phyloP scores from a whole-genome alignment of 768 basidiomycete genomes.

The Rubroboletus pulcherrimus region DNA sequence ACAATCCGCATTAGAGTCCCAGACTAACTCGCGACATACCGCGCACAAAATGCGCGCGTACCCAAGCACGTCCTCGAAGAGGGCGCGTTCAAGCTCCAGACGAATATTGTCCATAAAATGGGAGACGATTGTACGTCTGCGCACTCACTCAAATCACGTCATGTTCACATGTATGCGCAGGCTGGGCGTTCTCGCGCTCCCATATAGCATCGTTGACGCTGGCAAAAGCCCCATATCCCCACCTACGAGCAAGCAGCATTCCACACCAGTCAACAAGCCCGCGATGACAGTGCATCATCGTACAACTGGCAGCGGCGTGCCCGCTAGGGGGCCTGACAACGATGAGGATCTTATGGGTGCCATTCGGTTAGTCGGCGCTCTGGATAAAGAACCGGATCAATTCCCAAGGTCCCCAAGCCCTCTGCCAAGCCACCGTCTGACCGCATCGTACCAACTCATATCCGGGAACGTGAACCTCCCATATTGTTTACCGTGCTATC shows the following conservation, averaged over 20 bases:
- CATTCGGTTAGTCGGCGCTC: conserved; percentile 28
- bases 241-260: conserved; percentile 8
- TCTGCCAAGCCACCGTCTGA: conserved; percentile 1
- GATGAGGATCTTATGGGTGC: conserved; percentile 31
- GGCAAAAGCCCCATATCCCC: not conserved
- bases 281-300: conserved; percentile 10
- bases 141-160: no score
- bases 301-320: conserved; percentile 15
- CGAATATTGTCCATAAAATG: no score
- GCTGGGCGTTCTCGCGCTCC: no score
- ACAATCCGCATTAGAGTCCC: not conserved
- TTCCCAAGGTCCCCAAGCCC: not conserved
- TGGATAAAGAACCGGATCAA: conserved; percentile 23
- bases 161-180: no score
- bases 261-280: not conserved
- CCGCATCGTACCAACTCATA: conserved; percentile 47
- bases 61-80: no score
- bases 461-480: conserved; percentile 50
- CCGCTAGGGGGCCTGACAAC: conserved; percentile 9
- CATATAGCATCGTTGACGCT: no score
- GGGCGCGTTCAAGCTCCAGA: no score
- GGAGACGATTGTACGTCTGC: no score
- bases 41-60: not conserved
- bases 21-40: not conserved
- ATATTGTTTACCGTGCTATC: conserved; percentile 60